A percentile compares a stretch with the other conserved stretches of the same genome.
These are phyloP conservation scores for Trichocladium antarcticum DNA, from an alignment of 495 filamentous ascomycete species.

Conservation along the genomic window DNA sequence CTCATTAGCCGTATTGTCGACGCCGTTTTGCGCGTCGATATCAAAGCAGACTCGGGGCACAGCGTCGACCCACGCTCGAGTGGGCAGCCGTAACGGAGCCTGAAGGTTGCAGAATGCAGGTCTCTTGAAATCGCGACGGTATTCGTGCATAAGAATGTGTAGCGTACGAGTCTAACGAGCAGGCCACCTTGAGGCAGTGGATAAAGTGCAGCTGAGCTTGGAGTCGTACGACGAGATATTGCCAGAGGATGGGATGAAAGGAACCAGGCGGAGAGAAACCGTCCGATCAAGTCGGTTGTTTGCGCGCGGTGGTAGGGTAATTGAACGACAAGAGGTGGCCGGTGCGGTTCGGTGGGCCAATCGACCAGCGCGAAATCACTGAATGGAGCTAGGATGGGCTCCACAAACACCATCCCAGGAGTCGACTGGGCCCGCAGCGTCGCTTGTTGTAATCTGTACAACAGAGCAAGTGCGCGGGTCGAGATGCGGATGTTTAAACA, in stretches of 20 bases:
- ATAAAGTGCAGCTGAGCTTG: not conserved
- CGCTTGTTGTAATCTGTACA: not conserved
- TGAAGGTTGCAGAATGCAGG: not conserved
- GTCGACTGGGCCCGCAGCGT: not conserved
- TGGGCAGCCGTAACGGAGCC: not conserved
- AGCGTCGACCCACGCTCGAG: not conserved
- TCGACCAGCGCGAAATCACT: not conserved
- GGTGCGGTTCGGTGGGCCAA: not conserved
- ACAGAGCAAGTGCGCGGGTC: not conserved
- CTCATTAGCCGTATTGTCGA: conserved; percentile 2
- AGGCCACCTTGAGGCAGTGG: too few species aligned
- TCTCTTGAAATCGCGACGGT: not conserved
- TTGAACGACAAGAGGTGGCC: too few species aligned
- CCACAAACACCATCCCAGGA: not conserved
- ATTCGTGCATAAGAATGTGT: not conserved
- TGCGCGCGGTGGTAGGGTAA: not conserved
- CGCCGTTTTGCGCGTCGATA: not conserved
- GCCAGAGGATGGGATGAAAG: not conserved
- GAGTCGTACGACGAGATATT: not conserved
- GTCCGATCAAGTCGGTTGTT: not conserved
- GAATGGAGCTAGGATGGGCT: not conserved
- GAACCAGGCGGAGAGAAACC: not conserved
- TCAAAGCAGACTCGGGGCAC: not conserved
- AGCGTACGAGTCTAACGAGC: too few species aligned
- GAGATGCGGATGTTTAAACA: not conserved